Conservation (phyloP, 495 filamentous ascomycete genomes). For the Stereocaulon alpinum region DNA sequence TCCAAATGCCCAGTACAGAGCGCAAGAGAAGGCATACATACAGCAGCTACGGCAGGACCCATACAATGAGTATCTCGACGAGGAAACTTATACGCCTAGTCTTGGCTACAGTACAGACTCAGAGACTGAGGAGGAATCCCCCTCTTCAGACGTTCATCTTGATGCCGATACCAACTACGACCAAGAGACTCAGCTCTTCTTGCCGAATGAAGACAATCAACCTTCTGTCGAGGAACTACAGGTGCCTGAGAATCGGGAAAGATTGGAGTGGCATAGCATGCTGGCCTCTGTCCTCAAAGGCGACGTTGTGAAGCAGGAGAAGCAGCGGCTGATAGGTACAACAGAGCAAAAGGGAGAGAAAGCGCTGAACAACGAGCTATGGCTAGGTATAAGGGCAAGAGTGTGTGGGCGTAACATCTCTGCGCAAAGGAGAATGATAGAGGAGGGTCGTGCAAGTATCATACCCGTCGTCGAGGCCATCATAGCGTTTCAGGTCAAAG, state of each 20-base stretch:
- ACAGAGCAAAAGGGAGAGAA: constrained; percentile 63
- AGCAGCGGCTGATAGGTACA: constrained; percentile 81
- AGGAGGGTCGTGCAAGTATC: constrained; percentile 61
- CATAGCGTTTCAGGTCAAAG: constrained; percentile 85
- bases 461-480: constrained; percentile 72
- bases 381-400: constrained; percentile 76
- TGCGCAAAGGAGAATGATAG: constrained; percentile 71
- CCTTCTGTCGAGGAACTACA: constrained; percentile 81
- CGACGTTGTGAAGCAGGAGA: constrained; percentile 95
- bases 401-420: constrained; percentile 73
- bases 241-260: constrained; percentile 78
- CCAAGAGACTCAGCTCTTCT: constrained; percentile 84
- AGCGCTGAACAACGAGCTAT: constrained; percentile 71
- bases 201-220: constrained; percentile 74
- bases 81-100: constrained; percentile 57
- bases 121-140: constrained; percentile 83
- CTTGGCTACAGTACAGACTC: constrained; percentile 62
- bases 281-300: constrained; percentile 88
- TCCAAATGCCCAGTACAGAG: constrained; percentile 71
- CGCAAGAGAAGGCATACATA: constrained; percentile 74
- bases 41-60: constrained; percentile 64
- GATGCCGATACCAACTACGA: constrained; percentile 73
- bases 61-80: constrained; percentile 61
- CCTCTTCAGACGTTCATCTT: constrained; percentile 70
- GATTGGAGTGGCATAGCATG: constrained; percentile 98